phyloP scores from a whole-genome alignment of 176 grass and related monocot species.

The Carex myosuroides region DNA sequence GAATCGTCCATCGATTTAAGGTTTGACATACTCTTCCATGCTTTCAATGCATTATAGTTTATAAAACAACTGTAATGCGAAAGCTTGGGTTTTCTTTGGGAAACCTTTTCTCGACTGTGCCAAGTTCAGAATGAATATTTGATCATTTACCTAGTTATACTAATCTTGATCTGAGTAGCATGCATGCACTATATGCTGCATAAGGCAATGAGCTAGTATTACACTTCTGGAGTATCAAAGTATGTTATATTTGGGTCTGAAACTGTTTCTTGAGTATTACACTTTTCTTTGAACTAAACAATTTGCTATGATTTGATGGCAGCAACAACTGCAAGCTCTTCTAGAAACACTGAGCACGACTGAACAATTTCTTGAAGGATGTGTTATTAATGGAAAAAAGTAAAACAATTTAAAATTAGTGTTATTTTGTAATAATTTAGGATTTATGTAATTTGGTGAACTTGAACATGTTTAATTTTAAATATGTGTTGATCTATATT shows the following conservation, averaged over 20 bases:
- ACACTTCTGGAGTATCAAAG: background rate
- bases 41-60: background rate
- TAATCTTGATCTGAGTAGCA: constrained; percentile 6
- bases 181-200: background rate
- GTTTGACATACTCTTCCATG: constrained; percentile 26
- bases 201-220: background rate
- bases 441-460: no score
- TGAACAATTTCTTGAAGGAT: constrained; percentile 22
- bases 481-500: no score
- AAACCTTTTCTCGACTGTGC: background rate
- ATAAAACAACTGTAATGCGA: background rate
- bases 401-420: no score
- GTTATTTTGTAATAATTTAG: no score
- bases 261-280: background rate
- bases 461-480: no score
- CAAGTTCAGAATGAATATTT: background rate
- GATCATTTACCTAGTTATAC: background rate
- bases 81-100: background rate
- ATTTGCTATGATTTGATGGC: constrained; percentile 28
- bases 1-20: constrained; percentile 45
- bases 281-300: background rate
- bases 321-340: constrained; percentile 97
- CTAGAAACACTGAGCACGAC: constrained; percentile 88
- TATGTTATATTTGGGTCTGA: background rate
- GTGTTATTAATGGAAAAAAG: no score